Evolutionary conservation across 1,139 yeast genomes (phyloP).

Genomic region (Geotrichum reessii): DNA sequence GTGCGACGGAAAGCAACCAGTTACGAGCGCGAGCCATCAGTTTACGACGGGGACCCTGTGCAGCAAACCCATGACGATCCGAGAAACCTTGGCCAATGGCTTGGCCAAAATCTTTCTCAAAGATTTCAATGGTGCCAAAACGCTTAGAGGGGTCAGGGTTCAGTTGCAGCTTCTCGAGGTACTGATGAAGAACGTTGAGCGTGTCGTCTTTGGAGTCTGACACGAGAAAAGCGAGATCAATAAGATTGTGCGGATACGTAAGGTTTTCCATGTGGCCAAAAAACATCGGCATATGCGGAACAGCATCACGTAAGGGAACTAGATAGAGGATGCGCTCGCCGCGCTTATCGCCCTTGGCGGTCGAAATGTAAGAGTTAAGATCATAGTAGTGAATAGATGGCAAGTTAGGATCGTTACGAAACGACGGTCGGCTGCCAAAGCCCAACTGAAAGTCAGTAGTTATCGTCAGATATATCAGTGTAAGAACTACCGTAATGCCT

Average conservation of each 20-base stretch:
- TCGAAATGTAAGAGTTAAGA: slow-evolving; percentile 45
- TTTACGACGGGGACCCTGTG: slow-evolving; percentile 69
- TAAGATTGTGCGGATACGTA: slow-evolving; percentile 60
- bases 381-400: slow-evolving; percentile 53
- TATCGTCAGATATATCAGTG: not conserved
- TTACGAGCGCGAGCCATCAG: slow-evolving; percentile 70
- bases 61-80: slow-evolving; percentile 68
- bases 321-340: slow-evolving; percentile 55
- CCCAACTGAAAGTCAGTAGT: not conserved
- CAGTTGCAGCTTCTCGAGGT: slow-evolving; percentile 46
- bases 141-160: slow-evolving; percentile 56
- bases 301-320: slow-evolving; percentile 66
- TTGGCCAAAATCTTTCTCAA: slow-evolving; percentile 61
- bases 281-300: slow-evolving; percentile 61
- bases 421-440: slow-evolving; percentile 14
- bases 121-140: slow-evolving; percentile 53
- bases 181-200: slow-evolving; percentile 43
- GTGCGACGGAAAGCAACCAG: slow-evolving; percentile 58
- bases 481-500: not conserved
- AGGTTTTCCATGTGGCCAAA: slow-evolving; percentile 54
- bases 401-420: slow-evolving; percentile 27
- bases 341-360: slow-evolving; percentile 52
- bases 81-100: slow-evolving; percentile 77
- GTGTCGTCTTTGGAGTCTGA: slow-evolving; percentile 68
- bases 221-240: slow-evolving; percentile 60